Conservation (phyloP, 371 early-diverging fungal genomes). For the Vittaforma corneae region DNA sequence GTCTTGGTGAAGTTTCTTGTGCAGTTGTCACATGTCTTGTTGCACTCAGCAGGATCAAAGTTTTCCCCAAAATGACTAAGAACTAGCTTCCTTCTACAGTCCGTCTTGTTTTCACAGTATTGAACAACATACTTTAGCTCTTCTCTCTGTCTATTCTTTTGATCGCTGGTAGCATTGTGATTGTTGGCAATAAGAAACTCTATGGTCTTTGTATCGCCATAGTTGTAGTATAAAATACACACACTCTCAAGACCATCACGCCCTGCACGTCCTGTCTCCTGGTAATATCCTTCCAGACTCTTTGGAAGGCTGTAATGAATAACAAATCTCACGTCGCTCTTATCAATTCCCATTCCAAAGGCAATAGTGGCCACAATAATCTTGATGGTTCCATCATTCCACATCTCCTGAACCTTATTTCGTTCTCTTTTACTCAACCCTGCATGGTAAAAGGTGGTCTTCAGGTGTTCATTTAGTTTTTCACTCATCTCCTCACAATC, state of each 20-base stretch:
- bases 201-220: conserved; percentile 66
- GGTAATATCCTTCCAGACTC: conserved; percentile 93
- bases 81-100: conserved; percentile 80
- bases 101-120: conserved; percentile 79
- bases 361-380: conserved; percentile 96
- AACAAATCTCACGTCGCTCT: conserved; percentile 91
- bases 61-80: conserved; percentile 84
- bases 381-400: conserved; percentile 68
- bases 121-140: conserved; percentile 76
- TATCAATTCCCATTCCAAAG: conserved; percentile 79
- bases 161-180: conserved; percentile 61
- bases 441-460: conserved; percentile 77
- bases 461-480: conserved; percentile 61
- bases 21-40: conserved; percentile 85
- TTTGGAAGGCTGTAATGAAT: conserved; percentile 86
- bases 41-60: conserved; percentile 66
- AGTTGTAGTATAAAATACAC: conserved; percentile 77
- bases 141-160: conserved; percentile 66
- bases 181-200: conserved; percentile 66
- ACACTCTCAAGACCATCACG: conserved; percentile 76
- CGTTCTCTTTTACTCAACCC: conserved; percentile 76
- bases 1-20: conserved; percentile 17
- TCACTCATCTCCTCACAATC: conserved; percentile 77
- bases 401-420: conserved; percentile 68
- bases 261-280: conserved; percentile 95